Conservation (phyloP, 306 rosid species). For the Alnus rubra region DNA sequence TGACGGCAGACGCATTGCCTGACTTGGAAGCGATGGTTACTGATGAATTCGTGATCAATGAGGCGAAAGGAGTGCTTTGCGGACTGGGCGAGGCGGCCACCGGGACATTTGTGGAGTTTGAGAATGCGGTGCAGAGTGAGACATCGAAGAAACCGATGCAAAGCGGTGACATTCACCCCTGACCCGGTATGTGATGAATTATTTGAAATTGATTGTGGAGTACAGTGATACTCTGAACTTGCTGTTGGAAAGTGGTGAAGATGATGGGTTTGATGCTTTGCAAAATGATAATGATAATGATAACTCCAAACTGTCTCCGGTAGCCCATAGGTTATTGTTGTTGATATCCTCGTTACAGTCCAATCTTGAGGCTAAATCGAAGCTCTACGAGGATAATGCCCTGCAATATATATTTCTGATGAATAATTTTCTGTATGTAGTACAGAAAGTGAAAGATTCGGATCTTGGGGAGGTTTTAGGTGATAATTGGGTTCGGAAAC, state of each 20-base stretch:
- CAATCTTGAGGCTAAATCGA: conserved; percentile 78
- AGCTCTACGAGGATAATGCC: conserved; percentile 71
- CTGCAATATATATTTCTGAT: conserved; percentile 80
- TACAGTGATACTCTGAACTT: conserved; percentile 66
- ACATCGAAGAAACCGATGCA: conserved; percentile 68
- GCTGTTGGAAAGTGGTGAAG: conserved; percentile 56
- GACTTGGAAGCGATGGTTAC: conserved; percentile 62
- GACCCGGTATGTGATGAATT: conserved; percentile 93
- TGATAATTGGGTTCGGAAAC: conserved; percentile 82
- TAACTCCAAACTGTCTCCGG: conserved; percentile 54
- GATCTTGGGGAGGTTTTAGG: conserved; percentile 81
- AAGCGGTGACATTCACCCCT: conserved; percentile 90
- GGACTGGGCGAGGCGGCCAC: conserved; percentile 75
- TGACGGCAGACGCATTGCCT: conserved; percentile 57
- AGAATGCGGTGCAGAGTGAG: conserved; percentile 75
- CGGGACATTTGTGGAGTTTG: conserved; percentile 88
- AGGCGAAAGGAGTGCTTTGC: conserved; percentile 64
- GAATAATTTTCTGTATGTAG: conserved; percentile 80
- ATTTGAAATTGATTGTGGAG: conserved; percentile 84
- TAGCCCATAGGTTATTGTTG: conserved; percentile 54
- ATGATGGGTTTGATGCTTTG: conserved; percentile 40
- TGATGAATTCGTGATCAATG: conserved; percentile 56
- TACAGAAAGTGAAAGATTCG: conserved; percentile 79
- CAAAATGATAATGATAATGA: conserved; percentile 45
- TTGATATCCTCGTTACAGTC: conserved; percentile 68